Percentiles rank a stretch among this genome's conserved stretches.
These are phyloP conservation scores for Daldinia caldariorum DNA, from an alignment of 495 filamentous ascomycete species.

Conservation along the genomic window DNA sequence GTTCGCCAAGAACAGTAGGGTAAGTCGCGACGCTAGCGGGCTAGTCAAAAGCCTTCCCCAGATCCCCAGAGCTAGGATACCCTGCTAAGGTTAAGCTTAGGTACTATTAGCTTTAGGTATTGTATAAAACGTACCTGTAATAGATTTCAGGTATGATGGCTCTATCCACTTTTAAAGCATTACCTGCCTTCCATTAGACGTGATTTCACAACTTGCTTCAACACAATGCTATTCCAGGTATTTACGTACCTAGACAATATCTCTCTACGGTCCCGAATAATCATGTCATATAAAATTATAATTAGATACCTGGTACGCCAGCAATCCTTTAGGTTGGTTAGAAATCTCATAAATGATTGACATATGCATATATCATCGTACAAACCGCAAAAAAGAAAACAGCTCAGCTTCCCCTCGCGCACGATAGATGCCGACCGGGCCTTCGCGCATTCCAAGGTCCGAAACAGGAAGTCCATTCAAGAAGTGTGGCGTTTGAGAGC, in stretches of 20 bases:
- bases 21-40: not conserved
- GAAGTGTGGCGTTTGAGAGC: constrained; percentile 4
- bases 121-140: too few species aligned
- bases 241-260: not conserved
- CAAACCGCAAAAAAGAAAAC: not conserved
- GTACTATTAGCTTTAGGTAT: not conserved
- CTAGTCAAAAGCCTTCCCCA: constrained; percentile 12
- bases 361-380: not conserved
- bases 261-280: not conserved
- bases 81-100: not conserved
- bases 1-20: constrained; percentile 12
- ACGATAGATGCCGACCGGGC: constrained; percentile 2
- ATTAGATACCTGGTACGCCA: not conserved
- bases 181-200: too few species aligned
- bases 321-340: too few species aligned
- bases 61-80: constrained; percentile 4
- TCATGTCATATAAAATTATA: constrained; percentile 1
- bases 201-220: not conserved
- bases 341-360: too few species aligned
- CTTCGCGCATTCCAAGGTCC: constrained; percentile 5
- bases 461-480: constrained; percentile 1
- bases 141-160: too few species aligned
- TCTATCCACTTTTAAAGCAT: too few species aligned
- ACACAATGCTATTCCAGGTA: not conserved
- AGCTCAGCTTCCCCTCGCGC: not conserved